Base-by-base conservation (phyloP, 2,329 filamentous ascomycete species). In the Cladosporium sp. region DNA sequence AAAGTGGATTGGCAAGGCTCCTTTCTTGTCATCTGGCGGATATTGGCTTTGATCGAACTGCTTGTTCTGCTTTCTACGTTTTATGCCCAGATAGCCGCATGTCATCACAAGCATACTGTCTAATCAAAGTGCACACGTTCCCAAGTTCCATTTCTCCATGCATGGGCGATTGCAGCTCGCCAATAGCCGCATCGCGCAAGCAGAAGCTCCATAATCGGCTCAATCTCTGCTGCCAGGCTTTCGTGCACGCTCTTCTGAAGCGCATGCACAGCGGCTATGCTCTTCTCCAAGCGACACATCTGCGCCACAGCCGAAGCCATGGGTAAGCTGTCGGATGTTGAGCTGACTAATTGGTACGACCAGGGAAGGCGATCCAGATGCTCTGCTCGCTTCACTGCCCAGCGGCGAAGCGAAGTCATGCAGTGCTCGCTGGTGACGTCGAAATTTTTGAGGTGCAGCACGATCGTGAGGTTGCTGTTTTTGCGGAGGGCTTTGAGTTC, bases 401-500 rank as follows among this genome's bases (percentile, higher is more conserved):
- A 76, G 3, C 68, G 64, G 3, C 73, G 60, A 5, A 76, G 61
- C 2, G 41, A 51, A 4, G 64, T 58, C 34, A 69, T 36, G 24
- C 67, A 52, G n/a, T 24, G 7, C 21, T 36, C 21, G n/a, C 51
- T 32, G n/a, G 32, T 51, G 12, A 52, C 38, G 14, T 32, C 61
- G 65, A 26, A 69, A 59, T 62, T 38, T 5, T 52, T 52, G 44
- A 62, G 21, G 15, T 60, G 55, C 14, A 72, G 58, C 4, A 55
- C 54, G 7, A 76, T 66, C 14, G 47, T 65, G 11, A 75, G 66
- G 38, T 65, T 66, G 4, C 59, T 41, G 44, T 75, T 75, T 2
- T 32, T 12, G 5, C 73, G 72, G 0, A 76, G 65, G 5, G 72
- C 67, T 68, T 72, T 75, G n/a, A 74, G 68, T 51, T 76, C 73